These are phyloP conservation scores for Dichotomocladium elegans DNA, from an alignment of 371 early-diverging fungal genomes.

Conservation along the genomic window DNA sequence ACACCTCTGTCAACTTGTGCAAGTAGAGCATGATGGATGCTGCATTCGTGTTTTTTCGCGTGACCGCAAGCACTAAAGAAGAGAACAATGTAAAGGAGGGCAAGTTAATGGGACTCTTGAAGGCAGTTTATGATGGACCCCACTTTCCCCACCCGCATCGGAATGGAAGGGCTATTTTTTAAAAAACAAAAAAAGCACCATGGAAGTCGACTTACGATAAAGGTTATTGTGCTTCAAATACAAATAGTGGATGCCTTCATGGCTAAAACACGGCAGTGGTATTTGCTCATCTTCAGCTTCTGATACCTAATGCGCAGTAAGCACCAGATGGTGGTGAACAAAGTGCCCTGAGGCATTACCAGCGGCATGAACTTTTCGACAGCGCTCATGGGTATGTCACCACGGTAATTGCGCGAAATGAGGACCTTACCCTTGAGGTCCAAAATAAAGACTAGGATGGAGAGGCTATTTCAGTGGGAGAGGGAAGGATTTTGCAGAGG, in stretches of 20 bases:
- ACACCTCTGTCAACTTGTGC: slow-evolving; percentile 89
- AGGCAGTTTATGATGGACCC: too few relatives aligned
- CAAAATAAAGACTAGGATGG: slow-evolving; percentile 75
- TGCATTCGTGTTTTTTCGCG: slow-evolving; percentile 96
- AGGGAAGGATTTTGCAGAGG: too few relatives aligned
- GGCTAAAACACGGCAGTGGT: slow-evolving; percentile 85
- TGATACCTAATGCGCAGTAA: slow-evolving; percentile 36
- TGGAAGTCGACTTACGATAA: slow-evolving; percentile 72
- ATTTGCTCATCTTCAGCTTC: slow-evolving; percentile 94
- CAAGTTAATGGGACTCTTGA: too few relatives aligned
- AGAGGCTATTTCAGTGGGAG: too few relatives aligned
- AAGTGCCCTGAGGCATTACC: slow-evolving; percentile 45
- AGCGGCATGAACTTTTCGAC: slow-evolving; percentile 97
- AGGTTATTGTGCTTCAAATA: slow-evolving; percentile 94
- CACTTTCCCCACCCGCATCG: too few relatives aligned
- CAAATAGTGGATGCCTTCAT: slow-evolving; percentile 92
- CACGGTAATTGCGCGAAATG: slow-evolving; percentile 79
- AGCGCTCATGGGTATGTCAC: slow-evolving; percentile 91
- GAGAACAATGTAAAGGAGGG: not conserved
- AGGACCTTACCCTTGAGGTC: slow-evolving; percentile 96
- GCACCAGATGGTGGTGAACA: too few relatives aligned
- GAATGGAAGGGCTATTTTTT: too few relatives aligned
- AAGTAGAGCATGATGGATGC: slow-evolving; percentile 92
- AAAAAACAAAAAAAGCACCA: not conserved
- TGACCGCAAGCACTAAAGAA: slow-evolving; percentile 82